A percentile compares a stretch with the other conserved stretches of the same genome.
phyloP scores from a whole-genome alignment of 306 rosid genomes.

The Nissolia schottii region DNA sequence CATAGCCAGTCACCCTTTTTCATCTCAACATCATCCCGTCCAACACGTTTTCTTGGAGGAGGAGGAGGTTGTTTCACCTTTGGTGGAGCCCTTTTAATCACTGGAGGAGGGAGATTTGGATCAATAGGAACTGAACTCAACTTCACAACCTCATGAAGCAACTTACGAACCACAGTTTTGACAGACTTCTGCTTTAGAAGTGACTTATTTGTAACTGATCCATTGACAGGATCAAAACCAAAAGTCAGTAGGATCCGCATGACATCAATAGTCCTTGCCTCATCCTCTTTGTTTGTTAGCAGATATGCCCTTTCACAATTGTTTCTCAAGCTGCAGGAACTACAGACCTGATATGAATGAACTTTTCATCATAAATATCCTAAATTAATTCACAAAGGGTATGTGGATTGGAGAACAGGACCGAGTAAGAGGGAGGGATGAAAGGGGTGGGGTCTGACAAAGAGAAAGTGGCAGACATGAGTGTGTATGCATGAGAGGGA shows the following conservation, averaged over 20 bases:
- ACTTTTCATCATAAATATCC: conserved; percentile 24
- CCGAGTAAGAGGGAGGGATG: conserved; percentile 9
- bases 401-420: background rate
- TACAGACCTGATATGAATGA: conserved; percentile 79
- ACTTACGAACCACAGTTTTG: conserved; percentile 76
- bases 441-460: background rate
- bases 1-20: conserved; percentile 98
- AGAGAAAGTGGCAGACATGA: background rate
- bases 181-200: conserved; percentile 74
- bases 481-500: background rate
- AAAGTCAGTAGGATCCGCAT: conserved; percentile 74
- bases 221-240: conserved; percentile 81
- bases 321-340: conserved; percentile 97
- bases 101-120: conserved; percentile 86
- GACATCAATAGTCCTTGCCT: conserved; percentile 79
- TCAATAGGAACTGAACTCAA: conserved; percentile 93
- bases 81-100: conserved; percentile 76
- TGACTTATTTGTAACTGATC: conserved; percentile 49
- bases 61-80: conserved; percentile 96
- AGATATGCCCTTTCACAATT: conserved; percentile 80
- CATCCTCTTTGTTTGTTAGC: conserved; percentile 84
- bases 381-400: background rate
- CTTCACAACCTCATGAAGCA: conserved; percentile 92
- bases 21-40: conserved; percentile 96
- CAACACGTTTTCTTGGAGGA: conserved; percentile 81